Evolutionary conservation across 106 monocot species (phyloP).

Genomic region (Dendrobium chrysotoxum): DNA sequence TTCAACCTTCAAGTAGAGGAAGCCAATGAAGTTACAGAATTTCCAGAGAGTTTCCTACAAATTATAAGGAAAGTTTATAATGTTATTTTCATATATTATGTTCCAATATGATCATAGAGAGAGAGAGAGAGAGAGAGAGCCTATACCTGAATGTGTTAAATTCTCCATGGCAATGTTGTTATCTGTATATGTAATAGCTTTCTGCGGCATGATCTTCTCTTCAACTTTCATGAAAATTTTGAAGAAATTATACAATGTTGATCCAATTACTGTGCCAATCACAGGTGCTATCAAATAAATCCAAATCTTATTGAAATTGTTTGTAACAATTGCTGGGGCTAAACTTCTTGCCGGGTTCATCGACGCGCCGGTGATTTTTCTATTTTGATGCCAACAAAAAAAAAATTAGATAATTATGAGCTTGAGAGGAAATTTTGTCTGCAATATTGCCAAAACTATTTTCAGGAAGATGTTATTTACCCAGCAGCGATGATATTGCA

Average conservation of each 20-base stretch:
- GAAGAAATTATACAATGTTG: constrained; percentile 15
- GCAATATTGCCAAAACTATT: too few relatives aligned
- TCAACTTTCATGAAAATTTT: background rate
- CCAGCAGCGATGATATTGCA: constrained; percentile 9
- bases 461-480: background rate
- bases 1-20: too few relatives aligned
- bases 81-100: background rate
- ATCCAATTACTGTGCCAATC: constrained; percentile 14
- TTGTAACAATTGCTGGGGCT: constrained; percentile 15
- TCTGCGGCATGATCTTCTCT: background rate
- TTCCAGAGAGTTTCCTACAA: background rate
- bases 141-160: background rate
- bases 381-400: background rate
- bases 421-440: background rate
- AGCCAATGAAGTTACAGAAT: background rate
- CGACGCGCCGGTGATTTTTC: constrained; percentile 32
- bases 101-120: background rate
- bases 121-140: background rate
- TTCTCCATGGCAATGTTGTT: background rate
- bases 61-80: background rate
- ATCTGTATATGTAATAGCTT: background rate
- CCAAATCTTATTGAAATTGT: constrained; percentile 19
- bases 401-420: background rate
- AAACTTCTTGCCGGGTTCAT: constrained; percentile 42
- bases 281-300: constrained; percentile 24